Evolutionary conservation across 306 rosid genomes (phyloP).

Genomic region (Castanospermum australe): DNA sequence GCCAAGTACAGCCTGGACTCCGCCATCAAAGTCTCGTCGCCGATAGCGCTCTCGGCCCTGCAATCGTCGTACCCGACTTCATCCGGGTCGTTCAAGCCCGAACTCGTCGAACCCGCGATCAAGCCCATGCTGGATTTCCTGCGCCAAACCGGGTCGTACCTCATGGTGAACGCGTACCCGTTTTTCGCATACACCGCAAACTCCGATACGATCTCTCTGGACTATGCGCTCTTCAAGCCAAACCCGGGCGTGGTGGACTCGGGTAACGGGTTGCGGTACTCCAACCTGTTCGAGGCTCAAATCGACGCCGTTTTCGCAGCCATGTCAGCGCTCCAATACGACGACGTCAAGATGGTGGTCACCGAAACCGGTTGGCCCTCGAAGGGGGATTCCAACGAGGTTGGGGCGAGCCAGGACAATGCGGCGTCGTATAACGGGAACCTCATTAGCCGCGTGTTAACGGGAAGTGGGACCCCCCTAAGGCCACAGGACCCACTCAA

Average conservation of each 20-base stretch:
- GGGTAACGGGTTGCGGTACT: slow-evolving; percentile 50
- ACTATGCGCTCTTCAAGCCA: slow-evolving; percentile 43
- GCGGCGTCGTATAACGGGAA: slow-evolving; percentile 69
- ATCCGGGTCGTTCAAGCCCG: slow-evolving; percentile 54
- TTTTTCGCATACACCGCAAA: slow-evolving; percentile 54
- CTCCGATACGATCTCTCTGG: slow-evolving; percentile 42
- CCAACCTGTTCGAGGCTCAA: slow-evolving; percentile 51
- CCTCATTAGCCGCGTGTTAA: slow-evolving; percentile 43
- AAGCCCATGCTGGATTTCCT: slow-evolving; percentile 58
- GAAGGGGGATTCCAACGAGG: slow-evolving; percentile 49
- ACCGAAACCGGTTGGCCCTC: slow-evolving; percentile 75
- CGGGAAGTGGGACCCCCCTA: slow-evolving; percentile 48
- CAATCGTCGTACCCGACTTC: slow-evolving; percentile 60
- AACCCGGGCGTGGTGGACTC: slow-evolving; percentile 56
- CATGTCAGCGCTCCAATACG: slow-evolving; percentile 41
- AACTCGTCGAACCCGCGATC: slow-evolving; percentile 46
- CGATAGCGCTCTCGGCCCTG: slow-evolving; percentile 50
- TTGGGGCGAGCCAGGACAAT: slow-evolving; percentile 43
- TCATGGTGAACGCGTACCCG: slow-evolving; percentile 63
- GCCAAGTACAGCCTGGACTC: slow-evolving; percentile 31
- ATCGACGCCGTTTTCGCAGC: slow-evolving; percentile 67
- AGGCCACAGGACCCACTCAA: slow-evolving; percentile 35
- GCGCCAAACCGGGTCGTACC: slow-evolving; percentile 40
- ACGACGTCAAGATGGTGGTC: slow-evolving; percentile 44
- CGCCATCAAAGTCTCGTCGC: slow-evolving; percentile 57